phyloP scores from a whole-genome alignment of 2,329 filamentous ascomycete species.

The Ophiostoma perfectum region DNA sequence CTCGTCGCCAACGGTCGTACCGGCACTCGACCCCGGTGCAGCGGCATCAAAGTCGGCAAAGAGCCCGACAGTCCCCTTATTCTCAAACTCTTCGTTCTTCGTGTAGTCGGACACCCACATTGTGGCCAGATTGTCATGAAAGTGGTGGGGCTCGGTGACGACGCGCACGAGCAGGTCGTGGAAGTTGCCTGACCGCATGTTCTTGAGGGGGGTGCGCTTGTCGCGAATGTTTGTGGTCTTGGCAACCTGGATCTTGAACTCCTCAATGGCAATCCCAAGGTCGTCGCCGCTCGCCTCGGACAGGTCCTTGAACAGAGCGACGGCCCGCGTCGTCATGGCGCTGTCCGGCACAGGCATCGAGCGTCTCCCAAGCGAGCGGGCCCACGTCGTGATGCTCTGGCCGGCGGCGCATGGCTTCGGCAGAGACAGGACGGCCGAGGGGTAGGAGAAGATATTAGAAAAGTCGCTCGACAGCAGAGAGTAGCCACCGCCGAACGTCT shows the following conservation, averaged over 20 bases:
- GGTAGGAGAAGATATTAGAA: constrained; percentile 44
- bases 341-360: background rate
- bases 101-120: constrained; percentile 84
- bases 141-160: constrained; percentile 46
- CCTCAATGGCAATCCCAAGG: background rate
- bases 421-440: background rate
- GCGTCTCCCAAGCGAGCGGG: no score
- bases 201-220: background rate
- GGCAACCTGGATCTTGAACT: background rate
- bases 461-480: background rate
- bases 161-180: constrained; percentile 66
- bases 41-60: background rate
- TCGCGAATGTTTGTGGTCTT: background rate
- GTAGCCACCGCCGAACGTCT: background rate
- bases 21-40: constrained; percentile 27
- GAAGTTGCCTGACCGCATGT: background rate
- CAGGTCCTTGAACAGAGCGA: background rate
- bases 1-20: constrained; percentile 40
- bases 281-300: background rate
- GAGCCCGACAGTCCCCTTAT: constrained; percentile 36
- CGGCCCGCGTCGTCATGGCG: background rate
- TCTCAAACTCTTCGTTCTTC: constrained; percentile 57
- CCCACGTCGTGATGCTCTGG: background rate
- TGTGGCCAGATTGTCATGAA: constrained; percentile 43
- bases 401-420: background rate